phyloP scores from a whole-genome alignment of 441 rosid genomes.

The Aquilaria agallochum region DNA sequence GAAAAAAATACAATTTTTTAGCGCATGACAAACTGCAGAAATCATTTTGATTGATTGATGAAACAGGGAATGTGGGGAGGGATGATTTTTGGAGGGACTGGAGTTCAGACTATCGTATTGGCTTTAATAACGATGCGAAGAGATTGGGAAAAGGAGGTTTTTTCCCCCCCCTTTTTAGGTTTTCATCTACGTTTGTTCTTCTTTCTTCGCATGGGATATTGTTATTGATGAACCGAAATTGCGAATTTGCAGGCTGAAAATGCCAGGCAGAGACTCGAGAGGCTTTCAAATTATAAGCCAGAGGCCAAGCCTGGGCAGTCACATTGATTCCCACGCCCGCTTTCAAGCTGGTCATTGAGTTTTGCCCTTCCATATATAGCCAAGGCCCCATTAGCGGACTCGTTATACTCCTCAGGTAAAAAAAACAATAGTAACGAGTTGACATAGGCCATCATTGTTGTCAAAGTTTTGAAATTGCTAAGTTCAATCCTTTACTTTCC shows the following conservation, averaged over 20 bases:
- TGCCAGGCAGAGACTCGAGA: constrained; percentile 28
- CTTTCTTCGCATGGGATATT: background rate
- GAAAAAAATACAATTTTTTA: background rate
- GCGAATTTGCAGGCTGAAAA: constrained; percentile 31
- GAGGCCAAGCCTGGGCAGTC: constrained; percentile 8
- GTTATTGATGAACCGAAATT: background rate
- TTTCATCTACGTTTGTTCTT: background rate
- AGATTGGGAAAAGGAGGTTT: constrained; percentile 68
- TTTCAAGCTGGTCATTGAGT: no score
- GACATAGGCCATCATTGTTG: no score
- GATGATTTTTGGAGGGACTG: constrained; percentile 77
- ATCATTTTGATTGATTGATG: background rate
- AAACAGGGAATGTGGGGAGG: constrained; percentile 78
- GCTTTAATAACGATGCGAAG: constrained; percentile 30
- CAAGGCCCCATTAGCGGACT: no score
- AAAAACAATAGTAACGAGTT: no score
- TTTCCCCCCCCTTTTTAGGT: no score
- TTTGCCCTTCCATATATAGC: no score
- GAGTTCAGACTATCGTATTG: constrained; percentile 50
- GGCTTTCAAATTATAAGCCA: constrained; percentile 19
- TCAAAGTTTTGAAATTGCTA: no score
- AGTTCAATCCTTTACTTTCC: no score
- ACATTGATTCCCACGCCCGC: background rate
- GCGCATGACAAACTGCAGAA: background rate
- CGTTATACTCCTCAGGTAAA: no score